Evolutionary conservation across 139 green algal genomes (phyloP).

Genomic region (Eudorina sp.): DNA sequence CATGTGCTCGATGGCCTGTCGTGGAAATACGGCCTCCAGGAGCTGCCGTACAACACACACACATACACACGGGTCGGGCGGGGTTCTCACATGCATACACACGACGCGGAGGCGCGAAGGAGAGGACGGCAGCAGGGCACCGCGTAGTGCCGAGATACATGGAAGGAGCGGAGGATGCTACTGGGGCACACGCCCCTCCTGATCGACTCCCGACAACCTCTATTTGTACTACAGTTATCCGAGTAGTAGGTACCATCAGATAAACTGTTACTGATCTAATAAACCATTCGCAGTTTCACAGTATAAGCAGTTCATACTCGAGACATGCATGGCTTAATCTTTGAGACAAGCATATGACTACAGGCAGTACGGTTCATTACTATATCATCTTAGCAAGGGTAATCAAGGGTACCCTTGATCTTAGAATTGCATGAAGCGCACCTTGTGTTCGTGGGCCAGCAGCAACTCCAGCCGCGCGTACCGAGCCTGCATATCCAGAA

Average conservation of each 20-base stretch:
- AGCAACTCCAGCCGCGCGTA: conserved; percentile 1
- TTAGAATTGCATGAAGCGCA: not conserved
- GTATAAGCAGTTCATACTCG: not conserved
- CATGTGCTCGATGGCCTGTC: conserved; percentile 37
- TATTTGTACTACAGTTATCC: too few species aligned
- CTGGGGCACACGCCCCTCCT: too few species aligned
- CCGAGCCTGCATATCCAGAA: not conserved
- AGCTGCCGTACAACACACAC: too few species aligned
- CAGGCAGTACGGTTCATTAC: not conserved
- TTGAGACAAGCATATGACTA: not conserved
- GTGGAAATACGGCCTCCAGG: conserved; percentile 34
- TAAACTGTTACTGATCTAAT: not conserved
- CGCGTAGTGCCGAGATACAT: too few species aligned
- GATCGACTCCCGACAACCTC: too few species aligned
- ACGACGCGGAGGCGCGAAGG: too few species aligned
- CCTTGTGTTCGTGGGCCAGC: conserved; percentile 31
- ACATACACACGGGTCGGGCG: too few species aligned
- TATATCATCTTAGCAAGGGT: too few species aligned
- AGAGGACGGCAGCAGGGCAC: too few species aligned
- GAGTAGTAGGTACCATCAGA: too few species aligned
- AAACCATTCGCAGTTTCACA: not conserved
- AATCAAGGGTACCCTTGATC: too few species aligned
- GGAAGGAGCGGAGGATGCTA: too few species aligned
- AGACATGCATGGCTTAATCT: not conserved
- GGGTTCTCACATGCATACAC: not conserved